These are phyloP conservation scores for Nadsonia commutata DNA, from an alignment of 1,139 yeast genomes.

Conservation along the genomic window DNA sequence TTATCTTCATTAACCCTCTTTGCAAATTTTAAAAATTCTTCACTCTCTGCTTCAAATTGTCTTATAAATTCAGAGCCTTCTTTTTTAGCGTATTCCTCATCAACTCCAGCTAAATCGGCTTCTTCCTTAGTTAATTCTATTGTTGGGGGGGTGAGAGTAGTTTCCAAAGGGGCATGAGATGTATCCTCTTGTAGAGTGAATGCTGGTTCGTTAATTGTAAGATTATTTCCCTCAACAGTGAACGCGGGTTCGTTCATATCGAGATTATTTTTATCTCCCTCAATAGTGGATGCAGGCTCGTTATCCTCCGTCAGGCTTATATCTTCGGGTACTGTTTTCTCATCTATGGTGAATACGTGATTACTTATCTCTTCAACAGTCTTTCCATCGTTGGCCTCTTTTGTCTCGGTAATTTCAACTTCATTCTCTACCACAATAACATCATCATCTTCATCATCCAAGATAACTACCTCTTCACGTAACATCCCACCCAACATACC, in stretches of 20 bases:
- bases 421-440: conserved; percentile 8
- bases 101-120: conserved; percentile 15
- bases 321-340: too few relatives aligned
- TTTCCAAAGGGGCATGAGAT: too few relatives aligned
- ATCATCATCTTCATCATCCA: conserved; percentile 6
- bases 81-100: conserved; percentile 42
- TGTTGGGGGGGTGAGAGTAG: background rate
- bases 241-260: too few relatives aligned
- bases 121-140: background rate
- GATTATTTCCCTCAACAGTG: too few relatives aligned
- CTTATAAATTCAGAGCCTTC: conserved; percentile 56
- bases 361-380: too few relatives aligned
- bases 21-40: conserved; percentile 55
- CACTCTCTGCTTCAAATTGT: conserved; percentile 53
- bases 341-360: too few relatives aligned
- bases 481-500: background rate
- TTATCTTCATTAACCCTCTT: conserved; percentile 25
- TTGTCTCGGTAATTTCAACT: background rate
- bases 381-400: background rate
- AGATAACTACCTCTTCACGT: background rate
- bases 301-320: too few relatives aligned
- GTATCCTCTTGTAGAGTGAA: too few relatives aligned
- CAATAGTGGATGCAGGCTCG: too few relatives aligned
- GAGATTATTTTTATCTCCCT: too few relatives aligned
- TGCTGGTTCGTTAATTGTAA: too few relatives aligned